Evolutionary conservation across 2,329 filamentous ascomycete genomes (phyloP).

Genomic region (Fusarium succisae): DNA sequence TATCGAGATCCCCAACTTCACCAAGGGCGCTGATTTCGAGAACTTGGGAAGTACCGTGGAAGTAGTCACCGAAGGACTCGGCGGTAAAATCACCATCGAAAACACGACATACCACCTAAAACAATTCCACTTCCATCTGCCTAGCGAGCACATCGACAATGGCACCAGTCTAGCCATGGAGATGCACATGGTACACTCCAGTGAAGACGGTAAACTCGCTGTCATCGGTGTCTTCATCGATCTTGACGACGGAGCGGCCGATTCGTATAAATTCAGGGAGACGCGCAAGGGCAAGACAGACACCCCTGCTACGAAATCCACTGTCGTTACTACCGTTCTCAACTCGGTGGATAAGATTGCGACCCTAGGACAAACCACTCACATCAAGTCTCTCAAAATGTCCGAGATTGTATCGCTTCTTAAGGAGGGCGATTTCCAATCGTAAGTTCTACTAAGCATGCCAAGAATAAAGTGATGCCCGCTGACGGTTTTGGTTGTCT

Average conservation of each 20-base stretch:
- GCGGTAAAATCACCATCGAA: slow-evolving; percentile 56
- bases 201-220: slow-evolving; percentile 35
- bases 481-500: background rate
- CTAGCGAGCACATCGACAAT: slow-evolving; percentile 65
- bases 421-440: slow-evolving; percentile 44
- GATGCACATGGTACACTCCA: slow-evolving; percentile 45
- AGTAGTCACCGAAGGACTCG: slow-evolving; percentile 52
- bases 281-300: background rate
- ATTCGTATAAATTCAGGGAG: background rate
- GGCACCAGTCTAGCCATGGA: slow-evolving; percentile 45
- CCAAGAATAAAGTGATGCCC: background rate
- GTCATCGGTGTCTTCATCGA: slow-evolving; percentile 44
- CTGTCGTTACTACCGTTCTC: slow-evolving; percentile 50
- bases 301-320: slow-evolving; percentile 14
- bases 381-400: slow-evolving; percentile 55
- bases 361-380: slow-evolving; percentile 51
- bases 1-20: slow-evolving; percentile 49
- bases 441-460: slow-evolving; percentile 33
- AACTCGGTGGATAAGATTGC: slow-evolving; percentile 44
- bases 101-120: slow-evolving; percentile 54
- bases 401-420: slow-evolving; percentile 45
- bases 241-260: slow-evolving; percentile 19
- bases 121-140: slow-evolving; percentile 70
- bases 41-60: slow-evolving; percentile 64
- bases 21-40: slow-evolving; percentile 54